Evolutionary conservation across 768 basidiomycete species (phyloP).

Genomic region (Galerina marginata): DNA sequence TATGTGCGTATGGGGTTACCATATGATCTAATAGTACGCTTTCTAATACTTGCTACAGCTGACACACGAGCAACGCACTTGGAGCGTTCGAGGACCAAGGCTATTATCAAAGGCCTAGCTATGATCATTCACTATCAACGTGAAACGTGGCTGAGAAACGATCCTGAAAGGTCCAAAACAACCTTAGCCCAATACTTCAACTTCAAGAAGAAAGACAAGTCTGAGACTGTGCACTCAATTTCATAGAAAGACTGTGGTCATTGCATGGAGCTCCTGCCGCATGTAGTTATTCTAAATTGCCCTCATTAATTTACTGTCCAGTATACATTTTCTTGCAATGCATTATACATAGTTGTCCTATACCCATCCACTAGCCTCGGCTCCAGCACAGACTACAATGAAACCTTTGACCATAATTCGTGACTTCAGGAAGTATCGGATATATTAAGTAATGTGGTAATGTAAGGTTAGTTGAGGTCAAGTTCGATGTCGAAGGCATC

Average conservation of each 20-base stretch:
- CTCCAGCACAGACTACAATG: too few relatives aligned
- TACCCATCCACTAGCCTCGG: too few relatives aligned
- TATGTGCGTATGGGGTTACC: constrained; percentile 51
- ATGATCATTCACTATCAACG: constrained; percentile 72
- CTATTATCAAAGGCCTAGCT: constrained; percentile 64
- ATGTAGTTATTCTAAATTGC: too few relatives aligned
- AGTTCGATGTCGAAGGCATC: constrained; percentile 50
- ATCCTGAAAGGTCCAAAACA: constrained; percentile 15
- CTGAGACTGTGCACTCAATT: neutral
- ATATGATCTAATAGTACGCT: neutral
- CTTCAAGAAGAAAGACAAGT: constrained; percentile 27
- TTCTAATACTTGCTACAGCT: constrained; percentile 40
- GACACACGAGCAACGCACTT: constrained; percentile 78
- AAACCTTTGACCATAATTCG: too few relatives aligned
- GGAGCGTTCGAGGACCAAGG: constrained; percentile 78
- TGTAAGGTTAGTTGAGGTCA: constrained; percentile 41
- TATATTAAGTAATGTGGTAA: too few relatives aligned
- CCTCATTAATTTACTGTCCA: too few relatives aligned
- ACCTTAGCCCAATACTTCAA: constrained; percentile 30
- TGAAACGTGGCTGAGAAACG: constrained; percentile 27
- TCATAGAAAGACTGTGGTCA: neutral
- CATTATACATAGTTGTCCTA: too few relatives aligned
- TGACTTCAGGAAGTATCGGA: too few relatives aligned
- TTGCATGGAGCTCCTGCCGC: too few relatives aligned
- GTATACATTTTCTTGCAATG: too few relatives aligned